Evolutionary conservation across 1,139 yeast species (phyloP), one percentile per base, ranked within the genome.

Genomic region (Geotrichum aggregatum): DNA sequence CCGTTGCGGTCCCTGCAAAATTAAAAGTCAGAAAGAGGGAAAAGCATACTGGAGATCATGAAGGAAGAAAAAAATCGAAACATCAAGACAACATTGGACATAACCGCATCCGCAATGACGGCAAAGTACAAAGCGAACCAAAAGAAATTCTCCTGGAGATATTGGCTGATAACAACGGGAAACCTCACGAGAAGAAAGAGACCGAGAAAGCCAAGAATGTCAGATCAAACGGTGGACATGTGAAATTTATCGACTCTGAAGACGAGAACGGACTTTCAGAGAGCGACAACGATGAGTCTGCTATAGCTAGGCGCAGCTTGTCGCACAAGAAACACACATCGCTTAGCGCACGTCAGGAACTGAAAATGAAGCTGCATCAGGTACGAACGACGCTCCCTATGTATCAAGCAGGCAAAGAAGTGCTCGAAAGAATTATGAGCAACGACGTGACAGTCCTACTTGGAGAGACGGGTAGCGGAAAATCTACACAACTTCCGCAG

Each of bases 381-480:
- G 67, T 76, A 1, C 73, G 96, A 55, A 68, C 78, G 57, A 73
- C 77, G 0, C 73, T 91, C 35, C 97, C 97, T 0, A 86, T 91
- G 35, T 88, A 76, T 66, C 83, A 79, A 58, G 89, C 88, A 58
- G 79, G 80, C 61, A 80, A 78, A 44, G 78, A 79, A 52, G 78
- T 92, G 24, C 64, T 85, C 55, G 71, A 77, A 13, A 79, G 82
- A 58, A 67, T 92, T 2, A 55, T 68, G 10, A 59, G 71, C 10
- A 79, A 84, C 61, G 83, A 78, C 57, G 95, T 88, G 3, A 82
- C 91, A 0, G 81, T 92, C 3, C 74, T 92, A 11, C 85, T 92
- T 64, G 98, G 98, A 68, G 98, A 92, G 65, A 92, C 98, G 0
- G 98, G 98, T 44, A 87, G 96, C 0, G 98, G 98, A 61, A 92